A percentile compares a stretch with the other conserved stretches of the same genome.
Evolutionary conservation across 2,329 filamentous ascomycete species (phyloP).

Genomic region (Fusarium devonianum): DNA sequence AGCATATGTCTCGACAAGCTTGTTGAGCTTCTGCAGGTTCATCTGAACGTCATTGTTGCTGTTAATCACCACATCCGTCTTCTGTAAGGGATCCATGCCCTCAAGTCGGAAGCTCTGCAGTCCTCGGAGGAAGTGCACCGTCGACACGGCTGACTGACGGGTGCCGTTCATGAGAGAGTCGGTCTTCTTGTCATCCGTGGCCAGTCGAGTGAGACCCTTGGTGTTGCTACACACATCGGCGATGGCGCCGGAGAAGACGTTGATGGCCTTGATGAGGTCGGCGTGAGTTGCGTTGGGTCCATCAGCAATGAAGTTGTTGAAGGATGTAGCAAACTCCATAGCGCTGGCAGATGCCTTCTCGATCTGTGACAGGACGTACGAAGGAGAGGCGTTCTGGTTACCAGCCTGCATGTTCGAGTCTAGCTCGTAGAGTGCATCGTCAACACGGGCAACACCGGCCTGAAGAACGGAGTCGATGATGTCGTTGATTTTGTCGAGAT

Average conservation of each 20-base stretch:
- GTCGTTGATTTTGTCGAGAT: constrained; percentile 92
- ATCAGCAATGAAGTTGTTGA: constrained; percentile 98
- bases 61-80: constrained; percentile 97
- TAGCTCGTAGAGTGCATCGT: constrained; percentile 95
- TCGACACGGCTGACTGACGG: constrained; percentile 82
- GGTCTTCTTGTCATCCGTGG: constrained; percentile 93
- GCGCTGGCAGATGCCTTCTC: constrained; percentile 95
- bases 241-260: constrained; percentile 86
- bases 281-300: constrained; percentile 89
- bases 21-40: constrained; percentile 91
- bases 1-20: constrained; percentile 89
- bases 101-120: constrained; percentile 94
- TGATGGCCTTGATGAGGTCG: constrained; percentile 92
- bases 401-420: constrained; percentile 98
- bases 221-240: constrained; percentile 96
- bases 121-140: constrained; percentile 93
- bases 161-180: constrained; percentile 85
- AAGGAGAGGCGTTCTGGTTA: constrained; percentile 95
- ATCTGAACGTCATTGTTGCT: constrained; percentile 96
- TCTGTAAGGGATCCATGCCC: constrained; percentile 86
- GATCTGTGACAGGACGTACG: constrained; percentile 94
- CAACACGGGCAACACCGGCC: constrained; percentile 89
- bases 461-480: constrained; percentile 97
- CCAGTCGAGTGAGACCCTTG: constrained; percentile 91
- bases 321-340: constrained; percentile 96